These are phyloP conservation scores for Tubosaeta sp. DNA, from an alignment of 768 basidiomycete genomes.

Conservation along the genomic window DNA sequence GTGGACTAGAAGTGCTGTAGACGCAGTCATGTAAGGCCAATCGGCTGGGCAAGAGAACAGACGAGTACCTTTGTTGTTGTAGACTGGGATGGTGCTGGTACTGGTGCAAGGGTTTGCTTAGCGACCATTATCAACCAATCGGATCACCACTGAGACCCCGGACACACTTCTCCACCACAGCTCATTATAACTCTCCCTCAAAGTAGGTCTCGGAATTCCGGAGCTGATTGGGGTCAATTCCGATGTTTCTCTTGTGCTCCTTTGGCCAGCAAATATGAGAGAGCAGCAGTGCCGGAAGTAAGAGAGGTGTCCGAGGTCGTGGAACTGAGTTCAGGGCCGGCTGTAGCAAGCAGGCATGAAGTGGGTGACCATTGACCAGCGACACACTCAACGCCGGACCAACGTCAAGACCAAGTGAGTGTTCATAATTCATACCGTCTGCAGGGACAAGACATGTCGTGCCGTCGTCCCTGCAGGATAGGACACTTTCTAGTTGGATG, in stretches of 20 bases:
- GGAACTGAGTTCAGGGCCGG: constrained; percentile 27
- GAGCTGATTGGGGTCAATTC: too few species aligned
- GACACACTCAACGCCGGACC: constrained; percentile 14
- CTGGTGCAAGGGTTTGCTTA: constrained; percentile 8
- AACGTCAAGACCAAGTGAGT: constrained; percentile 38
- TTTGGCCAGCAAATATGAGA: not conserved
- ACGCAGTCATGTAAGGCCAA: not conserved
- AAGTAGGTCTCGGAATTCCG: not conserved
- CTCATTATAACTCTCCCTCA: not conserved
- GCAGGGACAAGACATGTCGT: not conserved
- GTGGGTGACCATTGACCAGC: constrained; percentile 6
- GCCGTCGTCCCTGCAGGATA: constrained; percentile 1
- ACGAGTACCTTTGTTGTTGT: constrained; percentile 5
- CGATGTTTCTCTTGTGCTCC: not conserved
- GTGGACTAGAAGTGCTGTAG: constrained; percentile 5
- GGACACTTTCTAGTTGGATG: constrained; percentile 45
- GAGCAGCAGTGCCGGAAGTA: not conserved
- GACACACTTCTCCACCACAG: constrained; percentile 6
- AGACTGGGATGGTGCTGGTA: constrained; percentile 11
- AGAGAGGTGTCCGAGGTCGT: constrained; percentile 20
- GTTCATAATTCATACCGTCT: not conserved
- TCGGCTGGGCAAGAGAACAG: not conserved
- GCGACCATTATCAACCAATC: not conserved
- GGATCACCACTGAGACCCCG: constrained; percentile 10
- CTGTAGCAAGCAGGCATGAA: not conserved